These are phyloP conservation scores for Tarenaya hassleriana DNA, from an alignment of 345 rosid species.

Conservation along the genomic window DNA sequence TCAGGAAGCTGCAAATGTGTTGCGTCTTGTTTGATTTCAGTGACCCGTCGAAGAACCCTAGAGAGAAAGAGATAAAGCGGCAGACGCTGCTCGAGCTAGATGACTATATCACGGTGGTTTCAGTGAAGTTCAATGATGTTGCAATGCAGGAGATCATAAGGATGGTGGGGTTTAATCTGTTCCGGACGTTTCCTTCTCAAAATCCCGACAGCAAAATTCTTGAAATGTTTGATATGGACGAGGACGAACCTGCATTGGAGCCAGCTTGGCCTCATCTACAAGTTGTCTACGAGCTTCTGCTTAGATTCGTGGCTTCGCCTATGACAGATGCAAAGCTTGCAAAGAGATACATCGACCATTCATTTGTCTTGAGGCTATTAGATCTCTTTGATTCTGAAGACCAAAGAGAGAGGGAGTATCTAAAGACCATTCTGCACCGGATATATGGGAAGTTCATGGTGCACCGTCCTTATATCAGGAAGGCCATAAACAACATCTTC, in stretches of 20 bases:
- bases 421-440: conserved; percentile 56
- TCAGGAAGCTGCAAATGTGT: conserved; percentile 57
- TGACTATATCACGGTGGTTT: conserved; percentile 50
- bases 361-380: conserved; percentile 51
- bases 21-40: conserved; percentile 62
- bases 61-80: conserved; percentile 73
- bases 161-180: conserved; percentile 45
- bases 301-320: conserved; percentile 51
- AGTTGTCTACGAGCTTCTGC: conserved; percentile 54
- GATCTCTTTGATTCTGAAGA: conserved; percentile 68
- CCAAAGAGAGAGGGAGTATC: conserved; percentile 61
- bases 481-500: conserved; percentile 64
- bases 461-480: conserved; percentile 57
- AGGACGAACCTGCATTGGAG: conserved; percentile 52
- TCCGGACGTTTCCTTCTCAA: conserved; percentile 42
- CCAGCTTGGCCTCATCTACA: conserved; percentile 69
- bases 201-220: conserved; percentile 36
- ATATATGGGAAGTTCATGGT: conserved; percentile 70
- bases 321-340: conserved; percentile 65
- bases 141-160: conserved; percentile 54
- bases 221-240: conserved; percentile 49
- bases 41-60: conserved; percentile 55
- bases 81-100: conserved; percentile 70
- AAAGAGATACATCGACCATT: conserved; percentile 53
- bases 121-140: conserved; percentile 43